Evolutionary conservation across 306 rosid genomes (phyloP), one percentile per base, ranked within the genome.

Genomic region (Medicago ruthenica): DNA sequence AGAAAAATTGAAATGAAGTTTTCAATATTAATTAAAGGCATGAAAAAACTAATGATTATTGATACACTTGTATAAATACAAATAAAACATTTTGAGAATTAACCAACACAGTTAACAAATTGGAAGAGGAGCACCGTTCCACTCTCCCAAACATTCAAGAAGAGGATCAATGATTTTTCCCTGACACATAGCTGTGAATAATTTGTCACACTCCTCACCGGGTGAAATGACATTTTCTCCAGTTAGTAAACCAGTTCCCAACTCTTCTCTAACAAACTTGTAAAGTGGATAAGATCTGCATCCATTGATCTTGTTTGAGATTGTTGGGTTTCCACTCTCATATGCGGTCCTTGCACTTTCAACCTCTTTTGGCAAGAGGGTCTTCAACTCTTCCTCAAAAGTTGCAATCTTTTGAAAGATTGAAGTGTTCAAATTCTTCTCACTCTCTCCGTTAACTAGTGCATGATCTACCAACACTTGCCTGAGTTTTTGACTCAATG

Each of bases 121-220:
- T 22, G 64, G 64, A 58, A 58, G 64, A 11, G 64, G 64, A 11
- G 64, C 64, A 9, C 64, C 64, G 5, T 58, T 58, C 64, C 64
- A 58, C 39, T 58, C 64, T 1, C 64, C 64, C 6, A 58, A 21
- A 3, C 64, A 58, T 58, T 58, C 64, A 22, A 58, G 14, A 22
- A 58, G 64, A 3, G 64, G 34, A 5, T 50, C 57, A n/a, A 50
- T 16, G 4, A 50, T 50, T 50, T 50, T 50, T 15, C 57, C 57
- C 1, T 50, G 21, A n/a, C 57, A 50, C 57, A 50, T 50, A 1
- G 57, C 57, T 6, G 21, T n/a, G 10, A 50, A 50, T 16, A 50
- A 1, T 7, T 50, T 50, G 21, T 50, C 57, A 50, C 57, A 50
- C 4, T n/a, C 57, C 0, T 50, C 57, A 6, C 57, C 57, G 7